phyloP scores from a whole-genome alignment of 164 flowering plant genomes.

The Macadamia integrifolia region DNA sequence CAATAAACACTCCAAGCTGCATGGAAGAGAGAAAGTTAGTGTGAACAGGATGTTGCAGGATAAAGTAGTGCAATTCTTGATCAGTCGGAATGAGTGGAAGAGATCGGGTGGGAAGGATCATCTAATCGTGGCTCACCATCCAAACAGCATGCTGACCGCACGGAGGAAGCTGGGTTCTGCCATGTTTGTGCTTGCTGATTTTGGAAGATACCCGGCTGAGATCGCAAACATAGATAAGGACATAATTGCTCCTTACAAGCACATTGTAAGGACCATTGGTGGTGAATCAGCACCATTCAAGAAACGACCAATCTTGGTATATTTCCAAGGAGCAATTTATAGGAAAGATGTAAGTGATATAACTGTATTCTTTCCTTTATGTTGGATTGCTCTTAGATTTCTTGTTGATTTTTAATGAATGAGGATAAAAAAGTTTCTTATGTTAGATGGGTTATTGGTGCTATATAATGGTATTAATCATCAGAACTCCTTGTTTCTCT shows the following conservation, averaged over 20 bases:
- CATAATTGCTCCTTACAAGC: slow-evolving; percentile 84
- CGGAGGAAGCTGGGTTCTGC: slow-evolving; percentile 67
- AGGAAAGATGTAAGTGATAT: slow-evolving; percentile 81
- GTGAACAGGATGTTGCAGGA: slow-evolving; percentile 55
- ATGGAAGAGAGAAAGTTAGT: slow-evolving; percentile 41
- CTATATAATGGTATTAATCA: not conserved
- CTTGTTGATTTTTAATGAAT: not conserved
- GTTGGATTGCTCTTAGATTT: not conserved
- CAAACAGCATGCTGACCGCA: slow-evolving; percentile 76
- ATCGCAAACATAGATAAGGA: slow-evolving; percentile 77
- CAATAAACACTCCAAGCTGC: slow-evolving; percentile 60
- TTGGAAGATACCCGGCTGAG: slow-evolving; percentile 68
- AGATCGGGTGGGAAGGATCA: slow-evolving; percentile 64
- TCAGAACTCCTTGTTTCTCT: not conserved
- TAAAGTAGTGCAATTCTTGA: slow-evolving; percentile 59
- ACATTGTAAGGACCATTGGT: slow-evolving; percentile 46
- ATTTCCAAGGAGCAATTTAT: slow-evolving; percentile 87
- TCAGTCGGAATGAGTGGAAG: slow-evolving; percentile 64
- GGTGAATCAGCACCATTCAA: slow-evolving; percentile 44
- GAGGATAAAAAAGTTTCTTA: not conserved
- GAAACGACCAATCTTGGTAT: slow-evolving; percentile 48
- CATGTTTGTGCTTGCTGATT: slow-evolving; percentile 89
- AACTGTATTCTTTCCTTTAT: slow-evolving; percentile 3
- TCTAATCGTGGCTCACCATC: slow-evolving; percentile 87
- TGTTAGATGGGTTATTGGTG: not conserved